Base-by-base conservation (phyloP, 2,329 filamentous ascomycete genomes). In the Sclerotinia borealis region DNA sequence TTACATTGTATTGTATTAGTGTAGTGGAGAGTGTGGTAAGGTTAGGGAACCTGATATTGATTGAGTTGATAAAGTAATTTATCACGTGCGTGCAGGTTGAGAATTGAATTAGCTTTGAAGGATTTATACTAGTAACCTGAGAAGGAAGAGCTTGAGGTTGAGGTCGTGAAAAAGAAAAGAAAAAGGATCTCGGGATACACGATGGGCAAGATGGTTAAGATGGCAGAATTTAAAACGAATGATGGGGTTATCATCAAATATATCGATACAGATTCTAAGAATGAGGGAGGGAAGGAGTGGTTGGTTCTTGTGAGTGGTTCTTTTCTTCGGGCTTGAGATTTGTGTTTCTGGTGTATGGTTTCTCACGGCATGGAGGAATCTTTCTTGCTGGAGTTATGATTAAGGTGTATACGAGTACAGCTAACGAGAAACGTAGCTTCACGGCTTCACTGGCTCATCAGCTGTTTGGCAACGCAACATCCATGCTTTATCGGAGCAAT, bases 371-470 rank as follows among this genome's bases (percentile, higher is more conserved):
- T 31, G 8, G 7, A 51, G 15, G 36, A n/a, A 22, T 36, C 3
- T 17, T 36, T 5, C 31, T 2, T 36, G 4, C 4, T 8, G 6
- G 2, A 27, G 9, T 27, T 2, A 27, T 25, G 22, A 27, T n/a
- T 8, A 25, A n/a, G 29, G 13, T 4, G 7, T 3, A 4, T 5
- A 54, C 19, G 36, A 4, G 6, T 29, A 15, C 6, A 22, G 15
- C 54, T 58, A 45, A 58, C 2, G 11, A 36, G 43, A 9, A 58
- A 37, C 52, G n/a, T 43, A 75, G 73, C 68, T 75, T 25, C 73
- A 75, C 51, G 73, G 73, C 56, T 75, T 74, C 63, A 74, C 72
- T 3, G 73, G 73, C n/a, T 72, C 71, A 13, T 69, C 67, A 7
- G 63, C 55, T 36, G 72, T 73, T 39, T 75, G 70, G 70, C 63